Evolutionary conservation across 2,329 filamentous ascomycete genomes (phyloP).

Genomic region (Fusarium falciforme): DNA sequence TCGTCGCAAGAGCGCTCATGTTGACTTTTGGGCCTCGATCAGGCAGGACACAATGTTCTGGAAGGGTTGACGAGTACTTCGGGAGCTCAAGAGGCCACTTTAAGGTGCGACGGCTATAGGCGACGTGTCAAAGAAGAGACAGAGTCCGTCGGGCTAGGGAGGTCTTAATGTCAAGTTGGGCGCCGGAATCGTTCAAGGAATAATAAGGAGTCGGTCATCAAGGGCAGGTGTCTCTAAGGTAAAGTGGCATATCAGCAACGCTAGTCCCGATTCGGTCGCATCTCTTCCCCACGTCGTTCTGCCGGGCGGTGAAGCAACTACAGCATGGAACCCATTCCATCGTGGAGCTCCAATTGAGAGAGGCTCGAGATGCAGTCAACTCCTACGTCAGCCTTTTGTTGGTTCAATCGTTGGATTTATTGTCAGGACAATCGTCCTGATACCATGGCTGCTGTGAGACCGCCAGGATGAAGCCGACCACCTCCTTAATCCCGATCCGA

Average conservation of each 20-base stretch:
- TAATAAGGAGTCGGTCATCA: slow-evolving; percentile 50
- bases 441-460: slow-evolving; percentile 51
- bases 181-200: slow-evolving; percentile 41
- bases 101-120: slow-evolving; percentile 12
- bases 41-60: slow-evolving; percentile 15
- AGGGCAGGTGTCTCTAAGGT: slow-evolving; percentile 47
- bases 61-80: neutral
- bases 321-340: neutral
- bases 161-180: slow-evolving; percentile 25
- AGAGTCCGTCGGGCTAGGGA: slow-evolving; percentile 31
- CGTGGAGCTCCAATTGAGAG: slow-evolving; percentile 5
- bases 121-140: slow-evolving; percentile 34
- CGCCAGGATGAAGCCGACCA: slow-evolving; percentile 60
- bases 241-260: slow-evolving; percentile 56
- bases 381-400: neutral
- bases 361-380: neutral
- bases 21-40: slow-evolving; percentile 49
- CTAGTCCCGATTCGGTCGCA: slow-evolving; percentile 50
- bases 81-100: neutral
- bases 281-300: slow-evolving; percentile 46
- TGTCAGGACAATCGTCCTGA: slow-evolving; percentile 29
- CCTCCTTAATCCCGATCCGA: slow-evolving; percentile 51
- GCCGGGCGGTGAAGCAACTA: slow-evolving; percentile 51
- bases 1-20: slow-evolving; percentile 80
- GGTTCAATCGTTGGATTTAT: neutral